Percentiles rank a stretch among this genome's conserved stretches.
These are phyloP conservation scores for Boletus eberwhitei DNA, from an alignment of 768 basidiomycete genomes.

Conservation along the genomic window DNA sequence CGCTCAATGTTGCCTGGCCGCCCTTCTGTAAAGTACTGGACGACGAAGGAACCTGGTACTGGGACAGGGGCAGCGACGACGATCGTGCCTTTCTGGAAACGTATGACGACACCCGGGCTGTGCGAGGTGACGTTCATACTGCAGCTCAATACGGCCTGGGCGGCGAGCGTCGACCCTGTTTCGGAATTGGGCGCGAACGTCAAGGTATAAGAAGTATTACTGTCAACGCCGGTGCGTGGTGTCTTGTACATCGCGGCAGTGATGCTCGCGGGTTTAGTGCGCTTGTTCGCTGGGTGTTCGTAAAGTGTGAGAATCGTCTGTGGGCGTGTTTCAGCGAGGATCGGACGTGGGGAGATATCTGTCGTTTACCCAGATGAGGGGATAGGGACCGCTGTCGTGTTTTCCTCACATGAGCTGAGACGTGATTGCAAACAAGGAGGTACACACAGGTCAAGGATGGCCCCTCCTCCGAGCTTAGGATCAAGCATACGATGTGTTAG, in stretches of 20 bases:
- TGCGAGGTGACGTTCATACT: constrained; percentile 34
- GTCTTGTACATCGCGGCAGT: constrained; percentile 42
- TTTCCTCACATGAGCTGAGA: not conserved
- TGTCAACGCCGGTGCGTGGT: constrained; percentile 42
- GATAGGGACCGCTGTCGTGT: not conserved
- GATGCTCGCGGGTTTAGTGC: constrained; percentile 37
- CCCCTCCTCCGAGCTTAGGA: not conserved
- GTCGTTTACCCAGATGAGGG: not conserved
- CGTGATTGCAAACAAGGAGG: not conserved
- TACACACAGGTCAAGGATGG: not conserved
- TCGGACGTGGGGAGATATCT: not conserved
- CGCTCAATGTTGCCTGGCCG: constrained; percentile 29
- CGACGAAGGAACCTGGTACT: constrained; percentile 20
- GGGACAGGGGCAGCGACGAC: constrained; percentile 37
- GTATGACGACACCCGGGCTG: constrained; percentile 34
- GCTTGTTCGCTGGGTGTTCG: constrained; percentile 45
- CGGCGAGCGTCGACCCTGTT: constrained; percentile 25
- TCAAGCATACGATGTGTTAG: not conserved
- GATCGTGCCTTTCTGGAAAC: constrained; percentile 44
- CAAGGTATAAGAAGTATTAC: constrained; percentile 41
- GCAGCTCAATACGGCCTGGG: constrained; percentile 38
- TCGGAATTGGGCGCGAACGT: constrained; percentile 34
- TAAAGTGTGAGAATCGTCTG: constrained; percentile 46
- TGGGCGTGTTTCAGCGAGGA: constrained; percentile 6
- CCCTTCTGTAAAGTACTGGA: constrained; percentile 37